Evolutionary conservation across 257 asterid genomes (phyloP).

Genomic region (Fraxinus americana): DNA sequence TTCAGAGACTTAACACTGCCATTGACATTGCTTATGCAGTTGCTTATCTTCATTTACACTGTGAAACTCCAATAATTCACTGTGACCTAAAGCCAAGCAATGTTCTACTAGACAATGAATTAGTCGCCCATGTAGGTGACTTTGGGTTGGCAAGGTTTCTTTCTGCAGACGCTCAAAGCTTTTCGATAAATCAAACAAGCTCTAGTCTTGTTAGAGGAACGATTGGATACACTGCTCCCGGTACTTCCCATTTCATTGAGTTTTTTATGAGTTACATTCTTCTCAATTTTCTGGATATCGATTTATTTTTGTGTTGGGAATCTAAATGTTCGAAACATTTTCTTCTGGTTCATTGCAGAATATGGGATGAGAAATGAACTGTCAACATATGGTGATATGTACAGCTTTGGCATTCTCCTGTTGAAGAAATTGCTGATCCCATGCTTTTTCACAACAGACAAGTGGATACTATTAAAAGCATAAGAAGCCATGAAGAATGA

Average conservation of each 20-base stretch:
- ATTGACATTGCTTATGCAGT: conserved; percentile 29
- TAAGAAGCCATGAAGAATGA: neutral
- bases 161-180: neutral
- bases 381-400: conserved; percentile 28
- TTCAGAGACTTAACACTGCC: conserved; percentile 23
- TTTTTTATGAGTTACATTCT: neutral
- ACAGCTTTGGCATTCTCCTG: conserved; percentile 27
- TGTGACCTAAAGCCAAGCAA: conserved; percentile 46
- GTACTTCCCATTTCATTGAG: neutral
- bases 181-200: conserved; percentile 18
- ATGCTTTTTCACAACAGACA: conserved; percentile 15
- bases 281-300: neutral
- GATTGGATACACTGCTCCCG: conserved; percentile 27
- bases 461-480: neutral
- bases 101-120: conserved; percentile 28
- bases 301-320: too few species aligned
- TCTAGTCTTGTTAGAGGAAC: conserved; percentile 19
- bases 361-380: conserved; percentile 25
- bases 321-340: neutral
- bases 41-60: conserved; percentile 9
- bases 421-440: conserved; percentile 8
- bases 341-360: conserved; percentile 21
- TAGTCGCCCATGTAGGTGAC: conserved; percentile 30
- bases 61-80: conserved; percentile 7
- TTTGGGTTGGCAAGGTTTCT: conserved; percentile 21